Percentiles rank a stretch among this genome's conserved stretches.
These are phyloP conservation scores for Eimeria maxima DNA, from an alignment of 169 alveolate species.

Conservation along the genomic window DNA sequence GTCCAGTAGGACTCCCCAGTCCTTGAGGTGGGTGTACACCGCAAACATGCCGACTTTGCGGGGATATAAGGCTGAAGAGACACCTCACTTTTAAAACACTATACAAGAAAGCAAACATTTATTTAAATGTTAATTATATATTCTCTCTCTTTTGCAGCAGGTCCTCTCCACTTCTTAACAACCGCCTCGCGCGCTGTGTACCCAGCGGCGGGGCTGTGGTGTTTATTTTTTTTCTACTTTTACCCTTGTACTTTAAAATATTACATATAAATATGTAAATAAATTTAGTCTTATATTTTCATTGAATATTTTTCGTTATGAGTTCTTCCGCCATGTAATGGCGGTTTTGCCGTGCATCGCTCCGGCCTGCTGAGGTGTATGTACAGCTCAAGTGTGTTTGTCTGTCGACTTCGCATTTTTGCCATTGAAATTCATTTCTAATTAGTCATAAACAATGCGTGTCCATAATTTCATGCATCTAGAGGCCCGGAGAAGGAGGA, in stretches of 20 bases:
- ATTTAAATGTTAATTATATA: background rate
- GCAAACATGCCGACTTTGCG: background rate
- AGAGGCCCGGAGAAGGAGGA: background rate
- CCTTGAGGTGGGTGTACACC: slow-evolving; percentile 20
- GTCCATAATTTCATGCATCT: background rate
- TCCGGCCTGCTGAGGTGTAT: background rate
- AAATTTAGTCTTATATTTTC: background rate
- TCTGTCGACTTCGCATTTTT: background rate
- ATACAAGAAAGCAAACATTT: background rate
- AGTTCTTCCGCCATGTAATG: no score
- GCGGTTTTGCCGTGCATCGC: background rate
- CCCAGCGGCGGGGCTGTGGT: background rate
- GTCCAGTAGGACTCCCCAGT: background rate
- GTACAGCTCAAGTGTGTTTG: background rate
- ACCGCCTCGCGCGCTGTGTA: background rate
- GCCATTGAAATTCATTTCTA: background rate
- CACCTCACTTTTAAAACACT: background rate
- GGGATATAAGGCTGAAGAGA: background rate
- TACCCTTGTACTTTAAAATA: no score
- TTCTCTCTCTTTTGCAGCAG: no score
- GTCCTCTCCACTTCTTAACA: background rate
- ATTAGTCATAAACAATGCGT: background rate
- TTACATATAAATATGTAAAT: background rate
- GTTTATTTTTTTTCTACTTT: background rate
- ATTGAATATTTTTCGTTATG: background rate